Evolutionary conservation across 208 protist species (phyloP).

Genomic region (Phytomonas sp.): DNA sequence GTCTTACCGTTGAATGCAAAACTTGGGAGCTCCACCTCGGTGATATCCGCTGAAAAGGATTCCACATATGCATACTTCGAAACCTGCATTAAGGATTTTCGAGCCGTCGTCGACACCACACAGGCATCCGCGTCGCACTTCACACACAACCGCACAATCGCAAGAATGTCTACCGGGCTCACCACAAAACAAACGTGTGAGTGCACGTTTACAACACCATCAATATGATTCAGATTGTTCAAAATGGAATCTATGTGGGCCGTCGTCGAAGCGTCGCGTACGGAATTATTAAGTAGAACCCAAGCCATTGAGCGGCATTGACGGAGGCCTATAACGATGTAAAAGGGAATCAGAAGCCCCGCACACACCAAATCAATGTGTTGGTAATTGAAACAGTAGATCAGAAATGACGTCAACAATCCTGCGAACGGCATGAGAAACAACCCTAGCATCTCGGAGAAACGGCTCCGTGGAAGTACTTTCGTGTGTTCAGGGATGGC

Average conservation of each 20-base stretch:
- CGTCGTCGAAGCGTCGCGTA: conserved; percentile 13
- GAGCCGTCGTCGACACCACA: conserved; percentile 22
- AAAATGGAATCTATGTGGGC: conserved; percentile 33
- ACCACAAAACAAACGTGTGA: conserved; percentile 46
- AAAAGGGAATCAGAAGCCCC: no score
- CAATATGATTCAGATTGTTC: conserved; percentile 25
- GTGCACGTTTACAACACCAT: conserved; percentile 49
- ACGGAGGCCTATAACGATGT: no score
- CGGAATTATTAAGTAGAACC: conserved; percentile 63
- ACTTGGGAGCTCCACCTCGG: not conserved
- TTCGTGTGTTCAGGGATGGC: no score
- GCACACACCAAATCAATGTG: no score
- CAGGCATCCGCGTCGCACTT: conserved; percentile 30
- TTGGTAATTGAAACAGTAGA: no score
- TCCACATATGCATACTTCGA: conserved; percentile 55
- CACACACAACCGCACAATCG: conserved; percentile 39
- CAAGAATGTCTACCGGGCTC: conserved; percentile 32
- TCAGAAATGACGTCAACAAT: no score
- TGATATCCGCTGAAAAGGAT: conserved; percentile 23
- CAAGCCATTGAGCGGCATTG: conserved; percentile 27
- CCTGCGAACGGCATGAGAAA: no score
- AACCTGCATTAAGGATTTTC: conserved; percentile 24
- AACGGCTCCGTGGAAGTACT: no score
- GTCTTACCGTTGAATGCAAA: no score
- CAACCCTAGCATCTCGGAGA: no score